These are phyloP conservation scores for Taphrina betulina DNA, from an alignment of 1,139 yeast genomes.

Conservation along the genomic window DNA sequence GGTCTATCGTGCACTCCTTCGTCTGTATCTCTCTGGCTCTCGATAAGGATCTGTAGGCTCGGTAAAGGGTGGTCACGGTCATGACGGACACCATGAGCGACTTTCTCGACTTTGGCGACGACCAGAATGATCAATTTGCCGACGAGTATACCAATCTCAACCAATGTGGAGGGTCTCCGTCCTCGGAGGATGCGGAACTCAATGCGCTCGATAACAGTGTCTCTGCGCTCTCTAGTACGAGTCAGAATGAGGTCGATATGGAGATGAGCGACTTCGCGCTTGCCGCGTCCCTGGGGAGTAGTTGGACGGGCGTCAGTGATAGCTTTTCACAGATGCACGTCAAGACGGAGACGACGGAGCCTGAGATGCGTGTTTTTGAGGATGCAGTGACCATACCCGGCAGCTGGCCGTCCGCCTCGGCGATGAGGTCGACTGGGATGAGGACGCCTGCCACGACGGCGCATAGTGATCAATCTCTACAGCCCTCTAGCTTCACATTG, in stretches of 20 bases:
- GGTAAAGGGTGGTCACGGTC: too few relatives aligned
- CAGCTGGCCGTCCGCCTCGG: constrained; percentile 23
- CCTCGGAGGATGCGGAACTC: constrained; percentile 19
- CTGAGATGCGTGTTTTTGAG: neutral
- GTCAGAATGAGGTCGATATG: neutral
- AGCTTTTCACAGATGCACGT: constrained; percentile 29
- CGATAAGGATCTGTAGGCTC: too few relatives aligned
- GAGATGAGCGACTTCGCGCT: constrained; percentile 15
- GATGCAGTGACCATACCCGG: constrained; percentile 23
- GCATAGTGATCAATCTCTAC: constrained; percentile 1
- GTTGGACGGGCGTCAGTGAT: constrained; percentile 27
- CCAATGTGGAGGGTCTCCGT: constrained; percentile 19
- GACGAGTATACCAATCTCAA: constrained; percentile 29
- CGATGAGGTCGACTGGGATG: constrained; percentile 6
- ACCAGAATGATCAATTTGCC: constrained; percentile 18
- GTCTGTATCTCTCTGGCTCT: too few relatives aligned
- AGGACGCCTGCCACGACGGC: neutral
- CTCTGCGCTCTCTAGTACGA: constrained; percentile 1
- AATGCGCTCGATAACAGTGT: constrained; percentile 15
- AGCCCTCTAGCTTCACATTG: constrained; percentile 23
- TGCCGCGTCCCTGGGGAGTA: constrained; percentile 12
- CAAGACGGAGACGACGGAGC: neutral
- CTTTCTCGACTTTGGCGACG: constrained; percentile 31
- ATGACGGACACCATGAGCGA: constrained; percentile 27
- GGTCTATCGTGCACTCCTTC: too few relatives aligned